Evolutionary conservation across 371 early-diverging fungal genomes (phyloP), one percentile per base, ranked within the genome.

Genomic region (Chytridiales sp.): DNA sequence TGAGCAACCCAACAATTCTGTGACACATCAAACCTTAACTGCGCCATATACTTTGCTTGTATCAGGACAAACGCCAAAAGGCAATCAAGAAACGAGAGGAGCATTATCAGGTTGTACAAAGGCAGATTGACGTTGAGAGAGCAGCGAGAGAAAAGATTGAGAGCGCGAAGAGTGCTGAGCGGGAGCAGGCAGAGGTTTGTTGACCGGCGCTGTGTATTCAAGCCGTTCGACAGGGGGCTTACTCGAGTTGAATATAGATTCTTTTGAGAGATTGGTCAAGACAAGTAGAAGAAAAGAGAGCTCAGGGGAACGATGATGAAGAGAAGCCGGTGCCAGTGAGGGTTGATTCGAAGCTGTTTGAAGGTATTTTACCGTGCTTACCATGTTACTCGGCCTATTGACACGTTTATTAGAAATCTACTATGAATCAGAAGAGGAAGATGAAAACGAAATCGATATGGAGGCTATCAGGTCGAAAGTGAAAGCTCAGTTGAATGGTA

Each of bases 41-140:
- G 40, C 34, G 32, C 29, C 30, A 59, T 39, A 49, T 34, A 36
- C 4, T 26, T 27, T 56, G n/a, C 5, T 43, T 43, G 4, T n/a
- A 21, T 43, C 57, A 62, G 67, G 39, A 55, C 38, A 56, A 60
- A 46, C 50, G 66, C 34, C 57, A 52, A 19, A 62, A 59, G 38
- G 53, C 58, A 22, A 42, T 56, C 4, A 53, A 46, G 32, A 66
- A 67, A 46, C 64, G 72, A 11, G 70, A 66, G 42, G 68, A 70
- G 41, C 69, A 72, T 35, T 61, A 62, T 26, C 34, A 51, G 29
- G 40, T 72, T 40, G 62, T 78, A 17, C 64, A 72, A 47, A 55
- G 66, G 54, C 78, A 78, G 58, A 66, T 78, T 13, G 69, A 72
- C 6, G 76, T 74, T 15, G 78, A 78, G 43, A 57, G 73, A 15